Base-by-base conservation (phyloP, 2,329 filamentous ascomycete genomes). In the Ambrosiella beaveri region DNA sequence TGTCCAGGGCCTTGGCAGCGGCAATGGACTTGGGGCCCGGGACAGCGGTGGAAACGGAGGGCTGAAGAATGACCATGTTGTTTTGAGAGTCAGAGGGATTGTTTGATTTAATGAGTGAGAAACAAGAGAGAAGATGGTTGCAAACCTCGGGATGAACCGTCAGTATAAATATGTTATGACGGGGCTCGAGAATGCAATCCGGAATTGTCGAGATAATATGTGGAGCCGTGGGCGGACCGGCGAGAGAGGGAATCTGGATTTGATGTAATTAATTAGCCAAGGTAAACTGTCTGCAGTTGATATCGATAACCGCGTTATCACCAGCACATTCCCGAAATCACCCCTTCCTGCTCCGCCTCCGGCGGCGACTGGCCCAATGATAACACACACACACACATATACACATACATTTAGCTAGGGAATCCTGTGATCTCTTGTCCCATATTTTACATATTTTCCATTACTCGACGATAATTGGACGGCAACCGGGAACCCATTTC, bases 1-100 rank as follows among this genome's bases (percentile, higher is more conserved):
- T 66, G 62, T 75, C 69, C 50, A 78, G 69, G 62, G 75, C 65
- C 65, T 71, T 67, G 55, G 67, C 63, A 59, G 66, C 66, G 59
- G 69, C 69, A 67, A 68, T 68, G 62, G 70, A 71, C 62, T 68
- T 62, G 37, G 70, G 70, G 47, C 70, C 70, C 59, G 71, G 70
- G 51, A 71, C 67, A 66, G 69, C 69, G 56, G 69, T 71, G 59
- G 63, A 62, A 58, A 70, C 68, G 58, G 65, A 65, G 51, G 63
- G 65, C 64, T 71, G 65, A 52, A 65, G 63, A 38, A 56, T 54
- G 57, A 54, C 57, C 58, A 60, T 60, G 37, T 44, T 56, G 15
- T 27, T 27, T 15, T 27, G 56, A 63, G 19, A 64, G 56, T 19
- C 7, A 56, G 11, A 40, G 54, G 49, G 52, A 52, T 12, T 49